phyloP scores from a whole-genome alignment of 768 basidiomycete species.

The Trametopsis cervina region DNA sequence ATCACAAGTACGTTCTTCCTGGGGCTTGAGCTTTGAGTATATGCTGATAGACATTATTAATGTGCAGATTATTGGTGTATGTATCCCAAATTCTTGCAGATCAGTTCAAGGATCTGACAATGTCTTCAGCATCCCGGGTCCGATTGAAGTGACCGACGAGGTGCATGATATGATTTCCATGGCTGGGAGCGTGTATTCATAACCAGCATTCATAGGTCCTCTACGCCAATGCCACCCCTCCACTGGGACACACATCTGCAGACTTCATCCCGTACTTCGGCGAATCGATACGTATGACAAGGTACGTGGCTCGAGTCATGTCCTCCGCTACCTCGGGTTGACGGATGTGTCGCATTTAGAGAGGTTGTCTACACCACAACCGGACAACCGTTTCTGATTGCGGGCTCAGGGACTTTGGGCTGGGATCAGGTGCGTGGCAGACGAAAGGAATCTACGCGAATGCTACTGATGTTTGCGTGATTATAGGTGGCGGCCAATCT shows the following conservation, averaged over 20 bases:
- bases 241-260: conserved; percentile 81
- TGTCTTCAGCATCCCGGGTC: conserved; percentile 37
- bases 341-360: conserved; percentile 28
- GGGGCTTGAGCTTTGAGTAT: neutral
- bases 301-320: conserved; percentile 32
- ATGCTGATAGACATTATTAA: neutral
- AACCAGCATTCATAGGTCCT: conserved; percentile 50
- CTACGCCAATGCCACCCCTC: conserved; percentile 88
- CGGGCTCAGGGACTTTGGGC: conserved; percentile 92
- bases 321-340: neutral
- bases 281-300: conserved; percentile 80
- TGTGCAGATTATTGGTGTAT: conserved; percentile 20
- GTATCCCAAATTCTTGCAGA: conserved; percentile 10
- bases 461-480: neutral
- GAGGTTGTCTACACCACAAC: conserved; percentile 71
- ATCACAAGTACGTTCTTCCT: conserved; percentile 40
- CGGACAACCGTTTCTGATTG: conserved; percentile 88
- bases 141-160: conserved; percentile 56
- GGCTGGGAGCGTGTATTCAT: neutral
- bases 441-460: no score
- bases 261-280: conserved; percentile 88
- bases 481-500: conserved; percentile 82
- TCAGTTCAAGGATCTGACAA: conserved; percentile 13
- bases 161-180: conserved; percentile 23
- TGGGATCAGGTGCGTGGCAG: conserved; percentile 81